Evolutionary conservation across 164 flowering plant species (phyloP).

Genomic region (Stephania cephalantha): DNA sequence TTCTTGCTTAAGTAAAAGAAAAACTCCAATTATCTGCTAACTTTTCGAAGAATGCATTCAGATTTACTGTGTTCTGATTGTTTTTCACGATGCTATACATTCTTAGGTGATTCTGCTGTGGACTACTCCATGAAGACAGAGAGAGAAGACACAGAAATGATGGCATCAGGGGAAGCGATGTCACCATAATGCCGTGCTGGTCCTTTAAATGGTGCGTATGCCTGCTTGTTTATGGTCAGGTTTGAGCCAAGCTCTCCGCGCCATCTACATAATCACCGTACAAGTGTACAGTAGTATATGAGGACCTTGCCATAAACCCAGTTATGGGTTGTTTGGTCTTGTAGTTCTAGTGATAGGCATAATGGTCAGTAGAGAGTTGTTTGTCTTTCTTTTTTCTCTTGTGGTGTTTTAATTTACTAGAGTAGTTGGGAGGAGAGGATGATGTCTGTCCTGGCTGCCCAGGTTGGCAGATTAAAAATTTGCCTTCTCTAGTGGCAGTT

Average conservation of each 20-base stretch:
- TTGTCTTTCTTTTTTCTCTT: neutral
- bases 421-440: neutral
- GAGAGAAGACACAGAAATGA: slow-evolving; percentile 19
- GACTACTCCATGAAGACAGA: slow-evolving; percentile 31
- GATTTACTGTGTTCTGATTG: neutral
- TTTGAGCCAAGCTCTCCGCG: slow-evolving; percentile 8
- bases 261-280: neutral
- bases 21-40: neutral
- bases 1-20: slow-evolving; percentile 33
- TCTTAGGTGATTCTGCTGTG: slow-evolving; percentile 43
- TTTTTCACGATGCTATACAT: neutral
- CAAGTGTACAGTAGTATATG: neutral
- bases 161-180: slow-evolving; percentile 34
- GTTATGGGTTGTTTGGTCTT: neutral
- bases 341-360: neutral
- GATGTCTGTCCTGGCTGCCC: slow-evolving; percentile 3
- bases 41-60: neutral
- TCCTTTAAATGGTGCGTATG: slow-evolving; percentile 6
- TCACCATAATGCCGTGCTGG: slow-evolving; percentile 21
- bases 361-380: neutral
- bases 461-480: neutral
- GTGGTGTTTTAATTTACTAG: neutral
- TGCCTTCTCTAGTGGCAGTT: slow-evolving; percentile 1
- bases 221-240: slow-evolving; percentile 48
- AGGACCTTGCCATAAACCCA: neutral